Evolutionary conservation across 2,329 filamentous ascomycete genomes (phyloP).

Genomic region (Madurella fahalii): DNA sequence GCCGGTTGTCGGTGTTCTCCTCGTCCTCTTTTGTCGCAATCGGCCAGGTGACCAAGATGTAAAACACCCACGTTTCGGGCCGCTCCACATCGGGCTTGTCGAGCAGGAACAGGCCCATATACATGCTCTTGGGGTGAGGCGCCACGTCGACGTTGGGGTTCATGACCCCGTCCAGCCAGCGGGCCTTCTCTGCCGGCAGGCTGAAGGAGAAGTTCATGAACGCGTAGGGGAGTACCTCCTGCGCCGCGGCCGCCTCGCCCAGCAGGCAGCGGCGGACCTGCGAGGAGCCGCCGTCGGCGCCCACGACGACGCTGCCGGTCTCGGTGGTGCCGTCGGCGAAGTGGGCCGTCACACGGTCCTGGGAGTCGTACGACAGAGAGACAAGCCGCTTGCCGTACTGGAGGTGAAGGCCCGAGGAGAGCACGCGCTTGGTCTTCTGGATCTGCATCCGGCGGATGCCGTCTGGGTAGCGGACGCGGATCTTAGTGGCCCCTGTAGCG

Average conservation of each 20-base stretch:
- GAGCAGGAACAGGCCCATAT: conserved; percentile 18
- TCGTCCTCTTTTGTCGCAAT: conserved; percentile 7
- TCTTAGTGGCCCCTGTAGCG: conserved; percentile 3
- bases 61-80: conserved; percentile 18
- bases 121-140: conserved; percentile 17
- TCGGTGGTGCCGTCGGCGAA: conserved; percentile 10
- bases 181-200: conserved; percentile 9
- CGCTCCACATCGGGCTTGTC: conserved; percentile 15
- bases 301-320: conserved; percentile 4
- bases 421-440: conserved; percentile 10
- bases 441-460: conserved; percentile 13
- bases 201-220: conserved; percentile 17
- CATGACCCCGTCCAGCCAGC: conserved; percentile 10
- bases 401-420: conserved; percentile 4
- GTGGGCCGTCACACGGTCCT: conserved; percentile 1
- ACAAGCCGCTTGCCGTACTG: conserved; percentile 14
- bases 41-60: conserved; percentile 13
- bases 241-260: conserved; percentile 10
- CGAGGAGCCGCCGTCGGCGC: conserved; percentile 10
- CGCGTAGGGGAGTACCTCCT: conserved; percentile 12
- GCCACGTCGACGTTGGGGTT: conserved; percentile 17
- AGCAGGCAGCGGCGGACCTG: conserved; percentile 13
- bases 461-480: conserved; percentile 5
- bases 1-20: conserved; percentile 8
- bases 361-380: not conserved